Base-by-base conservation (phyloP, 108 stramenopile genomes). In the Cyclotella baltica region DNA sequence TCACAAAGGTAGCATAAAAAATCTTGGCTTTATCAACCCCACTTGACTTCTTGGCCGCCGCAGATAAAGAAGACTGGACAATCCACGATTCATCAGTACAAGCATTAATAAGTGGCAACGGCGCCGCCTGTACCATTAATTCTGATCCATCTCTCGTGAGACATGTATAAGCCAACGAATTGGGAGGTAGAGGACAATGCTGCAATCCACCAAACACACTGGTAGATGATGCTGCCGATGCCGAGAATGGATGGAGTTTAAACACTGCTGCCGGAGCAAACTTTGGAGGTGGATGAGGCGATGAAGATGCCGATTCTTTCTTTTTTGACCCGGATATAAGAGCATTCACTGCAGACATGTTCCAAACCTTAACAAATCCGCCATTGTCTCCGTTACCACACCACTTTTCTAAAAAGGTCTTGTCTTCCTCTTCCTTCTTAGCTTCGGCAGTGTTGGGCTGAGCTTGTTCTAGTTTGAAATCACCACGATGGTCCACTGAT, bases 321-420 rank as follows among this genome's bases (percentile, higher is more conserved):
- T 53, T 34, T n/a, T 38, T 23, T 65, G 16, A 3, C 59, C 20
- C 34, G 10, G 33, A 61, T 8, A 63, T 53, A 23, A 78, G 33
- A 31, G 36, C 51, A 52, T 73, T 72, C 29, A 75, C 70, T 57
- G 71, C 28, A n/a, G 70, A 51, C 30, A 75, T 52, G 40, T 75
- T 62, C 81, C 81, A 82, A 22, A 70, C 69, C 38, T 82, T 82
- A 5, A 75, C 81, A 56, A 82, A 82, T 5, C 81, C 81, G 1
- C 81, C 81, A 56, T 82, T 82, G 16, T 73, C 74, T 34, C 33
- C 59, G 31, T 13, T 33, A 56, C 51, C 27, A 13, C 63, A 62
- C 74, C 81, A 82, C 40, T 71, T 75, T 1, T 29, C 55, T 18
- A 75, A 31, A 35, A 40, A 75, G 19, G 37, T 5, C 36, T 57